Evolutionary conservation across 352 stramenopile species (phyloP), one percentile per base, ranked within the genome.

Genomic region (Achlya hypogyna): DNA sequence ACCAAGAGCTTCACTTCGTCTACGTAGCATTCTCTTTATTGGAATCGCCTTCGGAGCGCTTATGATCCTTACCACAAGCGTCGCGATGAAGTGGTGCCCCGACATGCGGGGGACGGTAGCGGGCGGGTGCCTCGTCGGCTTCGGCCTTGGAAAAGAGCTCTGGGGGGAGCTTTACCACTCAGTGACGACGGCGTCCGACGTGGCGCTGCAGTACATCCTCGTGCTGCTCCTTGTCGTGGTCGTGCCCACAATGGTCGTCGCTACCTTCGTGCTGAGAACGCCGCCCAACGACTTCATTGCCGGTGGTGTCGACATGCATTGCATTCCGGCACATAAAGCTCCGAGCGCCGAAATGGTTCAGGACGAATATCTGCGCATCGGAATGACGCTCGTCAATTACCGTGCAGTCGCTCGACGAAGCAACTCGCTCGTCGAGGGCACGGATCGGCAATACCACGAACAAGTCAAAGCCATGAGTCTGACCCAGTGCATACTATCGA

Each of bases 81-180:
- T 28, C 9, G 28, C 69, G n/a, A 66, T 63, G 32, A 70, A 71
- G 20, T 73, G 69, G 69, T 72, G 70, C 49, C 69, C 69, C 1
- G 69, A 73, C 49, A 59, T 25, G 16, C 14, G 69, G 1, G 69
- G 69, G 18, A 28, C 52, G 14, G 65, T 54, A 5, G 65, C 65
- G 16, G 69, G 69, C 2, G 28, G 73, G 12, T 63, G 53, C 31
- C 42, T 73, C 45, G 45, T 53, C 22, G 40, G 62, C 14, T 69
- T 73, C 65, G 69, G 69, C 25, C 27, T 64, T 53, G 69, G 69
- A 2, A 66, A 40, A 0, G 43, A 25, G 25, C 16, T 73, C 20
- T 70, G 31, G 29, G 54, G 5, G 16, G 20, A 16, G 43, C 20
- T 65, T 9, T 70, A 64, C 45, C 18, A 40, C 4, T n/a, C 14